phyloP scores from a whole-genome alignment of 208 protist genomes.

The Blechomonas ayalai region DNA sequence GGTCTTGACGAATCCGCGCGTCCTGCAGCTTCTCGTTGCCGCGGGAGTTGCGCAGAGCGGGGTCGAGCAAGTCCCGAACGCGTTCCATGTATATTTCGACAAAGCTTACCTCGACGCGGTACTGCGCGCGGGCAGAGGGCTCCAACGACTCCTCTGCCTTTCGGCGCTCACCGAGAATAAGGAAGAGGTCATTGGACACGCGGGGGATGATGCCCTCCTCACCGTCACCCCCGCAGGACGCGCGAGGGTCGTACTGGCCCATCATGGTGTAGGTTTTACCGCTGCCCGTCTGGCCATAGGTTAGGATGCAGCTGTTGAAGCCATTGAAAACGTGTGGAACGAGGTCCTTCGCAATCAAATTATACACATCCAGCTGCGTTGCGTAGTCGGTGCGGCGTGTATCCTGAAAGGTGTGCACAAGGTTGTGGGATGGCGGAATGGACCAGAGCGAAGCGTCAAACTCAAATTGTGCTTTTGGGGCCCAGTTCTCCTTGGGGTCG shows the following conservation, averaged over 20 bases:
- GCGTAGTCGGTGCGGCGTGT: conserved; percentile 62
- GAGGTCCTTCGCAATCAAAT: conserved; percentile 84
- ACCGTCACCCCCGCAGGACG: conserved; percentile 61
- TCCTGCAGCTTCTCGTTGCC: conserved; percentile 77
- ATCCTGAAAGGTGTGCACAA: conserved; percentile 82
- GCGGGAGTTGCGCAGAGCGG: conserved; percentile 55
- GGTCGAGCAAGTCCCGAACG: conserved; percentile 93
- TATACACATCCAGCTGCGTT: conserved; percentile 87
- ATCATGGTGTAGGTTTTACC: conserved; percentile 93
- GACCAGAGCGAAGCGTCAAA: conserved; percentile 89
- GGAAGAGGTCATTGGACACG: conserved; percentile 88
- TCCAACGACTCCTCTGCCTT: conserved; percentile 24
- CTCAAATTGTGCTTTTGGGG: conserved; percentile 85
- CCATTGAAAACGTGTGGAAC: conserved; percentile 91
- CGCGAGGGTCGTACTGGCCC: conserved; percentile 73
- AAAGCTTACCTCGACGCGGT: conserved; percentile 92
- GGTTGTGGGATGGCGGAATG: conserved; percentile 73
- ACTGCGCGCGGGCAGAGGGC: conserved; percentile 20
- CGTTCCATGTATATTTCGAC: conserved; percentile 98
- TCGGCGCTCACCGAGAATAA: conserved; percentile 42
- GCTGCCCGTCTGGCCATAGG: conserved; percentile 90
- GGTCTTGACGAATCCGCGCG: conserved; percentile 86
- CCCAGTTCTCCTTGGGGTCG: conserved; percentile 78
- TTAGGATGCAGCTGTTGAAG: conserved; percentile 90
- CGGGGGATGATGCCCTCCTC: conserved; percentile 89